A percentile compares a stretch with the other conserved stretches of the same genome.
These are phyloP conservation scores for Russula sp. DNA, from an alignment of 768 basidiomycete genomes.

Conservation along the genomic window DNA sequence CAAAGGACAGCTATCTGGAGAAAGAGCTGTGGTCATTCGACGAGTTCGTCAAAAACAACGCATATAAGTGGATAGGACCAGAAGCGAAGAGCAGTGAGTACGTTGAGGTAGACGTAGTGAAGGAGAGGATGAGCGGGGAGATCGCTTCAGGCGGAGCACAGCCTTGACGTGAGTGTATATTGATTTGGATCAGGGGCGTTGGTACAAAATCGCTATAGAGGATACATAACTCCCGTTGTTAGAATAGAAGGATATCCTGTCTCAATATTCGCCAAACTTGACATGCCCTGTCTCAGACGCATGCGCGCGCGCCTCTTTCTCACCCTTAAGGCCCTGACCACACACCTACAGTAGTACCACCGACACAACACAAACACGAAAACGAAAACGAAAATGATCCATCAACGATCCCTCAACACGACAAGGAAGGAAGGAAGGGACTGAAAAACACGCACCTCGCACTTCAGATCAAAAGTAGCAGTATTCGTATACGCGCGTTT, in stretches of 20 bases:
- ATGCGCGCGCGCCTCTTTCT: constrained; percentile 89
- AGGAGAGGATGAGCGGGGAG: constrained; percentile 30
- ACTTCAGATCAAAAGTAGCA: constrained; percentile 84
- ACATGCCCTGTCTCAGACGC: constrained; percentile 85
- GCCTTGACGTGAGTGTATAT: neutral
- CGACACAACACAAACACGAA: constrained; percentile 19
- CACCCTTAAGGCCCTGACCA: constrained; percentile 82
- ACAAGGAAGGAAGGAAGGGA: neutral
- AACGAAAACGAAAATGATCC: neutral
- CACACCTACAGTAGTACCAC: constrained; percentile 53
- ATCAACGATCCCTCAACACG: constrained; percentile 8
- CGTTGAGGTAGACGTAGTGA: constrained; percentile 52
- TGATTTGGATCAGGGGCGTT: neutral
- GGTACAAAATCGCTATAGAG: constrained; percentile 6
- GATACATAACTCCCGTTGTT: neutral
- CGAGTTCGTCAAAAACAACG: constrained; percentile 72
- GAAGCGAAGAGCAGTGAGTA: constrained; percentile 42
- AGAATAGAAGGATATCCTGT: neutral
- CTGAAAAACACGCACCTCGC: constrained; percentile 58
- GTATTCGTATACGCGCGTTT: constrained; percentile 91
- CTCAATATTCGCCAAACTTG: constrained; percentile 75
- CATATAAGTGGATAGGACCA: constrained; percentile 71
- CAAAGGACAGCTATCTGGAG: constrained; percentile 44
- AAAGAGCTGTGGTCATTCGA: constrained; percentile 75
- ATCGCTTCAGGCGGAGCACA: neutral